Conservation (phyloP, 2,329 filamentous ascomycete genomes). For the Trematosphaeria pertusa region DNA sequence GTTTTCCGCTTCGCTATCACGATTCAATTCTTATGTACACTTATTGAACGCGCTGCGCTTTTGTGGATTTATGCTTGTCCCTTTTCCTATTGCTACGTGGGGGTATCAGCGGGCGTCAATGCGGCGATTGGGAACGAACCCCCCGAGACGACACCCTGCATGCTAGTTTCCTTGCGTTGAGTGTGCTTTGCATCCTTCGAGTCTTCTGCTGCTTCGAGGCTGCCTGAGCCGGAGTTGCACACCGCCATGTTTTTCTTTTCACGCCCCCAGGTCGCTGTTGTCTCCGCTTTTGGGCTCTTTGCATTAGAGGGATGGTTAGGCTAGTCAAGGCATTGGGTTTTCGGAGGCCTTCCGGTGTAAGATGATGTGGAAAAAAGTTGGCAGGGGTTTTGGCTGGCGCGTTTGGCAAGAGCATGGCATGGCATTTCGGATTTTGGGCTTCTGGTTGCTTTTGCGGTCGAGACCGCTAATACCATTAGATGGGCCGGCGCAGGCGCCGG, state of each 20-base stretch:
- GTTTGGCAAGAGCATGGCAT: slow-evolving; percentile 14
- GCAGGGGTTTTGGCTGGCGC: slow-evolving; percentile 17
- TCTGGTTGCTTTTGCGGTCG: slow-evolving; percentile 35
- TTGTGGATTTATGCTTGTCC: slow-evolving; percentile 18
- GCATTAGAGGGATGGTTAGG: slow-evolving; percentile 25
- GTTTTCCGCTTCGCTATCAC: slow-evolving; percentile 9
- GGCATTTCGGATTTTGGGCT: slow-evolving; percentile 22
- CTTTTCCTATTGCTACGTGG: slow-evolving; percentile 19
- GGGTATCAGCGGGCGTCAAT: slow-evolving; percentile 16
- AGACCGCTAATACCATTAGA: slow-evolving; percentile 29
- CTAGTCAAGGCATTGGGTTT: slow-evolving; percentile 14
- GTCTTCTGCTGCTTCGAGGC: neutral
- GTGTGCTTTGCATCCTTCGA: neutral
- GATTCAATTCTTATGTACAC: slow-evolving; percentile 36
- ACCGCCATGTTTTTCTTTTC: slow-evolving; percentile 23
- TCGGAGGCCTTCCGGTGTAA: slow-evolving; percentile 10
- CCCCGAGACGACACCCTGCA: neutral
- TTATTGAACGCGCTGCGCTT: slow-evolving; percentile 28
- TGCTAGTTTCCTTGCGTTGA: neutral
- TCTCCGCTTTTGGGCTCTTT: slow-evolving; percentile 22
- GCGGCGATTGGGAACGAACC: neutral
- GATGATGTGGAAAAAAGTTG: slow-evolving; percentile 18
- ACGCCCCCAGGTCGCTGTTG: slow-evolving; percentile 17
- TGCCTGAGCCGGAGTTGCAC: slow-evolving; percentile 2
- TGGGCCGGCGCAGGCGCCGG: slow-evolving; percentile 42